phyloP scores from a whole-genome alignment of 1,284 basidiomycete genomes.

The Rhodotorula sp. region DNA sequence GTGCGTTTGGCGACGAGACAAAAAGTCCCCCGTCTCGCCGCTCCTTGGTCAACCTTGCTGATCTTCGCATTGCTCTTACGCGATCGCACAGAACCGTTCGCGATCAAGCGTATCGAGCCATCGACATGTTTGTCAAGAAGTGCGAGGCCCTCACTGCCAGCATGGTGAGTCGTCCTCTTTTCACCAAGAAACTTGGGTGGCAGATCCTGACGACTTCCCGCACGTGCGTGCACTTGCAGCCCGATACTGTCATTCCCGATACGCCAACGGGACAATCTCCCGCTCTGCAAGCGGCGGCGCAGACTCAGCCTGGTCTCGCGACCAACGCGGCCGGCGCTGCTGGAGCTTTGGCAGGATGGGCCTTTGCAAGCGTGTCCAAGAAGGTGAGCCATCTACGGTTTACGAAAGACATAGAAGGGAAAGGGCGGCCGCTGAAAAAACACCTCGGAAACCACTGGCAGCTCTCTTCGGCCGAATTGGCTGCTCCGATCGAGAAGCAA shows the following conservation, averaged over 20 bases:
- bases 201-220: background rate
- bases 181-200: background rate
- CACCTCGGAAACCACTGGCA: constrained; percentile 58
- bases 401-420: too few relatives aligned
- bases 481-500: constrained; percentile 48
- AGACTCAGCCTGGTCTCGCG: constrained; percentile 60
- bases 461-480: constrained; percentile 49
- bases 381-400: constrained; percentile 54
- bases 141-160: constrained; percentile 72
- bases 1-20: constrained; percentile 11
- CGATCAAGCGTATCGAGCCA: constrained; percentile 89
- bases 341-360: constrained; percentile 87
- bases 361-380: constrained; percentile 79
- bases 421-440: background rate
- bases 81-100: constrained; percentile 66
- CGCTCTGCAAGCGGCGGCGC: constrained; percentile 31
- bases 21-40: too few relatives aligned
- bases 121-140: constrained; percentile 78
- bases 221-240: constrained; percentile 53
- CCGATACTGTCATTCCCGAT: constrained; percentile 59
- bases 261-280: constrained; percentile 1
- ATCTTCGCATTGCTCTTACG: background rate
- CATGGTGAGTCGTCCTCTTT: constrained; percentile 60
- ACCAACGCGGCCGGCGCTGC: constrained; percentile 85
- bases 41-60: too few relatives aligned